These are phyloP conservation scores for Microdochium trichocladiopsis DNA, from an alignment of 2,329 filamentous ascomycete genomes.

Conservation along the genomic window DNA sequence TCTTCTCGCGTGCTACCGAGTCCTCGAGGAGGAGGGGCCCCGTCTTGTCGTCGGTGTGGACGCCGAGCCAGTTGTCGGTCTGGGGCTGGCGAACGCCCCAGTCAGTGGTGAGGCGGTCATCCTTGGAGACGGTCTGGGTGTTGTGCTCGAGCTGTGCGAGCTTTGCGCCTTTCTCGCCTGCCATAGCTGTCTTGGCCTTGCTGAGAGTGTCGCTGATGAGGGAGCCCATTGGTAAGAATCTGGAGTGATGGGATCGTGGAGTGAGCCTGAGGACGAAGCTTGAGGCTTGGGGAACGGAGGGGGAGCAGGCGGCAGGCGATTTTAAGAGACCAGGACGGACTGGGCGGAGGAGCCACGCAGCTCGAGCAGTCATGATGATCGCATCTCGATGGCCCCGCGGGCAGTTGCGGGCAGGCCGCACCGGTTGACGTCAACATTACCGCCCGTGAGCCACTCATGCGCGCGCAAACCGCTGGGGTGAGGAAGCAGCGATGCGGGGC, in stretches of 20 bases:
- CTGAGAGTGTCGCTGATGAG: slow-evolving; percentile 19
- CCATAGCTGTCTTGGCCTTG: slow-evolving; percentile 29
- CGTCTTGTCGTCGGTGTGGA: slow-evolving; percentile 33
- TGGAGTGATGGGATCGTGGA: no score
- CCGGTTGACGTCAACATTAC: not conserved
- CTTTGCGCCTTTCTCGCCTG: slow-evolving; percentile 43
- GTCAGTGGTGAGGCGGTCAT: slow-evolving; percentile 64
- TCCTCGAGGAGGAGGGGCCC: slow-evolving; percentile 55
- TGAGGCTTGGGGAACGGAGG: no score
- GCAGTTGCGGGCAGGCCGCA: not conserved
- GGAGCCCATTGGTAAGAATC: not conserved
- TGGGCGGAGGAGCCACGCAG: no score
- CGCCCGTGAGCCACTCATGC: not conserved
- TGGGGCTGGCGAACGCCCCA: slow-evolving; percentile 67
- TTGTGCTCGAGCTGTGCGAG: slow-evolving; percentile 51
- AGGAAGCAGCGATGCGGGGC: not conserved
- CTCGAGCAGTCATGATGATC: not conserved
- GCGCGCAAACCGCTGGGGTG: not conserved
- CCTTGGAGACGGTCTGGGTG: slow-evolving; percentile 50
- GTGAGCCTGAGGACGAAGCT: no score
- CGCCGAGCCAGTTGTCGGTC: slow-evolving; percentile 72
- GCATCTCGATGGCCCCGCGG: not conserved
- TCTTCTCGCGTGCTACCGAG: slow-evolving; percentile 57
- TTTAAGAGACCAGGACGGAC: no score
- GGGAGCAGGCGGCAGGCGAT: not conserved